Evolutionary conservation across 257 asterid genomes (phyloP).

Genomic region (Salvia rosmarinus): DNA sequence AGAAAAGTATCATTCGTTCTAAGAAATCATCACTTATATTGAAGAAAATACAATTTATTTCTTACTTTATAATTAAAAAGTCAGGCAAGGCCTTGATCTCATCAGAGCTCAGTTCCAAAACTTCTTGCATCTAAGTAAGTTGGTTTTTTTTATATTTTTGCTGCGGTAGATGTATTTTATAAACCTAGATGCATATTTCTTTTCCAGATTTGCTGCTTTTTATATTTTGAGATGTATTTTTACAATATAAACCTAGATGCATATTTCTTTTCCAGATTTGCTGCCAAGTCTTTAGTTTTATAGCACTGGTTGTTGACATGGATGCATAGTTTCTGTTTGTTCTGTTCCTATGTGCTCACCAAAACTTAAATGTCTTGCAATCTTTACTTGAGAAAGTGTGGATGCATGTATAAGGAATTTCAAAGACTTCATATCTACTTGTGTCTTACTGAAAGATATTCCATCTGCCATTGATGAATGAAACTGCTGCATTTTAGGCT

Average conservation of each 20-base stretch:
- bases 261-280: background rate
- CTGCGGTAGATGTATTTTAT: too few species aligned
- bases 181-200: too few species aligned
- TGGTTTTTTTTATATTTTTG: background rate
- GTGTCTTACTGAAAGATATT: background rate
- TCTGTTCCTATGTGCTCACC: constrained; percentile 7
- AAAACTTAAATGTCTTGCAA: background rate
- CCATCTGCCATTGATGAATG: too few species aligned
- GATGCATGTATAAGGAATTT: background rate
- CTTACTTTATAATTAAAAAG: too few species aligned
- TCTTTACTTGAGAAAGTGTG: background rate
- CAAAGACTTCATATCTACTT: background rate
- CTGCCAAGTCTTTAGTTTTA: background rate
- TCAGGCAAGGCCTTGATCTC: constrained; percentile 96
- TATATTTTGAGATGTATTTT: too few species aligned
- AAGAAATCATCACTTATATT: too few species aligned
- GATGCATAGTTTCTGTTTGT: background rate
- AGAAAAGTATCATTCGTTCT: too few species aligned
- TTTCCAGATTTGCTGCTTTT: too few species aligned
- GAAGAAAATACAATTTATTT: too few species aligned
- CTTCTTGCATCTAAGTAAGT: constrained; percentile 79
- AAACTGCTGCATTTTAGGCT: background rate
- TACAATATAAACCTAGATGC: constrained; percentile 6
- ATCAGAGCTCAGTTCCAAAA: constrained; percentile 81
- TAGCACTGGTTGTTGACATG: background rate